Evolutionary conservation across 768 basidiomycete species (phyloP), one percentile per base, ranked within the genome.

Genomic region (Suillus luteus): DNA sequence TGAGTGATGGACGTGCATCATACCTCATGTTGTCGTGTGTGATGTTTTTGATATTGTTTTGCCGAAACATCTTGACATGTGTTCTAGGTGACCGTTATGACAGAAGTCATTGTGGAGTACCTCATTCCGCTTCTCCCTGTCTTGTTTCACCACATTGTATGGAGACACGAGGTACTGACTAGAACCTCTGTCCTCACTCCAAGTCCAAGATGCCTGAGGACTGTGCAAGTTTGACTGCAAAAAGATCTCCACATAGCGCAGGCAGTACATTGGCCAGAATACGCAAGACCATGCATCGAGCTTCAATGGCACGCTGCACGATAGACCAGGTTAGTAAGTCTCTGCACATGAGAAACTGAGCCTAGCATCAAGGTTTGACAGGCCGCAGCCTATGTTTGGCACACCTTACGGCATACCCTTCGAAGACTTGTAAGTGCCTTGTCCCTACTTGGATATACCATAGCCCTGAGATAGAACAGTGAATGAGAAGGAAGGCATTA

Each of bases 1-100:
- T 75, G 65, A 69, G 17, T 58, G 24, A 58, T 19, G 10, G 24
- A 58, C 24, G 5, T 17, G 24, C 17, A 27, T 27, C 24, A 27
- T 27, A 5, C 37, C 37, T 15, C 55, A 8, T 17, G 14, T 38
- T 27, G 15, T 40, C 55, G 5, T 22, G 2, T 24, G 24, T 40
- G 38, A 11, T 58, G 37, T 57, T 57, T 38, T 40, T 27, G 38
- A 8, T 58, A 12, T 58, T 5, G 12, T 55, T 14, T n/a, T 55
- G 4, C 12, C 14, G 55, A 38, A 38, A 38, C 24, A 4, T 58
- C 10, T 58, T 19, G 38, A 19, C 10, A 2, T 27, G 22, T 15
- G 55, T 19, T 58, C 38, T 41, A 40, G 24, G 24, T 40, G 10
- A 17, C 2, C 9, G 17, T 27, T 3, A 27, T 58, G 55, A 27